These are phyloP conservation scores for Aspergillus baeticus DNA, from an alignment of 495 filamentous ascomycete genomes.

Conservation along the genomic window DNA sequence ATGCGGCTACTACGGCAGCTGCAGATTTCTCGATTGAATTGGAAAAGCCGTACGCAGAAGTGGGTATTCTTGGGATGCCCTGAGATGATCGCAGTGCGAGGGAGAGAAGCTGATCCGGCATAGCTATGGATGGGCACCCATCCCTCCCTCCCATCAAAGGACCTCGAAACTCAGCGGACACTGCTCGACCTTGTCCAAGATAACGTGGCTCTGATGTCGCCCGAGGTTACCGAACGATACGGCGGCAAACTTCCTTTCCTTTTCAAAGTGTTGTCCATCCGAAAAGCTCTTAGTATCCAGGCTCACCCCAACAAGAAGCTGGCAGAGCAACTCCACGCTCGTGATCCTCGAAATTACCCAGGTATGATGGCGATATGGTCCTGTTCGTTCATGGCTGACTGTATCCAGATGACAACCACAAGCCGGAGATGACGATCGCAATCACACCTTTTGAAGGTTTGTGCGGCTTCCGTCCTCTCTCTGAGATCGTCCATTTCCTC, in stretches of 20 bases:
- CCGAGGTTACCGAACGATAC: constrained; percentile 68
- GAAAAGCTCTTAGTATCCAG: constrained; percentile 94
- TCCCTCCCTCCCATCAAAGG: constrained; percentile 90
- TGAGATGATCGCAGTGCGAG: constrained; percentile 20
- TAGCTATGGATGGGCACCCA: constrained; percentile 99
- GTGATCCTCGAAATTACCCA: constrained; percentile 91
- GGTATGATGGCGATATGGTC: constrained; percentile 39
- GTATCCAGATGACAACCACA: constrained; percentile 87
- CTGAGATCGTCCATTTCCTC: constrained; percentile 85
- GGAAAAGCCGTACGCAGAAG: constrained; percentile 82
- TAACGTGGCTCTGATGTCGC: constrained; percentile 77
- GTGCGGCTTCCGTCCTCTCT: constrained; percentile 88
- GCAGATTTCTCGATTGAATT: constrained; percentile 72
- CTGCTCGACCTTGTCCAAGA: constrained; percentile 87
- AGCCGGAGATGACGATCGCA: constrained; percentile 98
- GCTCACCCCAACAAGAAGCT: constrained; percentile 98
- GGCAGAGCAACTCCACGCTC: constrained; percentile 80
- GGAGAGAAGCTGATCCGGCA: constrained; percentile 6
- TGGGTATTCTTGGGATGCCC: constrained; percentile 34
- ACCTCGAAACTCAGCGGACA: constrained; percentile 77
- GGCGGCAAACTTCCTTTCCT: constrained; percentile 86
- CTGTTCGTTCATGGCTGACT: background rate
- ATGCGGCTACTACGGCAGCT: constrained; percentile 72
- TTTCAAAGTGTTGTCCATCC: constrained; percentile 94
- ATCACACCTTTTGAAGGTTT: constrained; percentile 94